Evolutionary conservation across 2,329 filamentous ascomycete species (phyloP).

Genomic region (Hypoxylon sp.): DNA sequence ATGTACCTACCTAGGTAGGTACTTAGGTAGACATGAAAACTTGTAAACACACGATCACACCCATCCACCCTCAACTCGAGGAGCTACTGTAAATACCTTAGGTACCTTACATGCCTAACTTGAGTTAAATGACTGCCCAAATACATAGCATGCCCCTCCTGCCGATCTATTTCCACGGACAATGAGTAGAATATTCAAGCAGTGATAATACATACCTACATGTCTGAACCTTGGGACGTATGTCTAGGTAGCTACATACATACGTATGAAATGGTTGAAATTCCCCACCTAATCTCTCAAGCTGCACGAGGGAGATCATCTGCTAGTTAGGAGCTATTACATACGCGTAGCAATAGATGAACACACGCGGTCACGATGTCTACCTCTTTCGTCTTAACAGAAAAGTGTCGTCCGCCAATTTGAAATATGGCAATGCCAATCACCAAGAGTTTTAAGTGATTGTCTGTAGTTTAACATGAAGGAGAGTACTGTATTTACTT

Average conservation of each 20-base stretch:
- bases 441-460: not conserved
- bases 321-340: not conserved
- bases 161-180: constrained; percentile 7
- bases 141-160: constrained; percentile 5
- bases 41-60: no score
- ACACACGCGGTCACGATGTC: not conserved
- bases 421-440: not conserved
- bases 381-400: not conserved
- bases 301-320: constrained; percentile 21
- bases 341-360: not conserved
- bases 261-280: constrained; percentile 8
- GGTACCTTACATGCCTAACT: not conserved
- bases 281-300: constrained; percentile 23
- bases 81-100: not conserved
- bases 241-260: not conserved
- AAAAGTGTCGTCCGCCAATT: not conserved
- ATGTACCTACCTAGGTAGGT: not conserved
- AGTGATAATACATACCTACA: constrained; percentile 4
- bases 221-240: not conserved
- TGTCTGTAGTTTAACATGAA: constrained; percentile 6
- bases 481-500: not conserved
- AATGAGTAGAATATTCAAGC: constrained; percentile 3
- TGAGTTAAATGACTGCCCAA: not conserved
- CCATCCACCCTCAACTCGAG: not conserved
- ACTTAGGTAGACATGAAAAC: not conserved